Percentiles rank a stretch among this genome's conserved stretches.
Conservation (phyloP, 2,329 filamentous ascomycete genomes). For the Verticillium longisporum region DNA sequence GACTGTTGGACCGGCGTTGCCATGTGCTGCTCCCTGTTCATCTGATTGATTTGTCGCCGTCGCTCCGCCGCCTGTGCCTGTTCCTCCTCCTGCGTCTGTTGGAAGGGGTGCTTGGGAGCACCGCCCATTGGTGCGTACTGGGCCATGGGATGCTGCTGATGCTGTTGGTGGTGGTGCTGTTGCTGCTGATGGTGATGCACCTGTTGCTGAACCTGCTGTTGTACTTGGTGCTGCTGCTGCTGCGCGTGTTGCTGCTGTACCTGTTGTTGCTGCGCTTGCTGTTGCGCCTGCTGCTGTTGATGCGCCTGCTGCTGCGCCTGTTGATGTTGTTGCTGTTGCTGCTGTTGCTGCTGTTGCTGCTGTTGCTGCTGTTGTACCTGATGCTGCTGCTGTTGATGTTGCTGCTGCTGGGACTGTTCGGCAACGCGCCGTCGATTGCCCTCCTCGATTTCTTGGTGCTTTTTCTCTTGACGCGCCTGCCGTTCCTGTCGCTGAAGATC, state of each 20-base stretch:
- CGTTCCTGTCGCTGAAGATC: slow-evolving; percentile 32
- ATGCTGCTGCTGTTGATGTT: slow-evolving; percentile 9
- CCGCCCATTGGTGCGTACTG: slow-evolving; percentile 11
- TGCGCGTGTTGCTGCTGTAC: neutral
- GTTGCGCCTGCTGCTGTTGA: slow-evolving; percentile 6
- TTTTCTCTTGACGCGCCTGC: slow-evolving; percentile 28
- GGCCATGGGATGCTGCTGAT: neutral
- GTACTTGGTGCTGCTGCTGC: neutral
- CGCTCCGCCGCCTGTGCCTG: slow-evolving; percentile 11
- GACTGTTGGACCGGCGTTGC: neutral
- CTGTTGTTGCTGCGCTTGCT: neutral
- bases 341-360: slow-evolving; percentile 14
- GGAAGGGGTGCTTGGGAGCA: slow-evolving; percentile 10
- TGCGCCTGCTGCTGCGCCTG: slow-evolving; percentile 15
- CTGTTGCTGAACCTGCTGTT: slow-evolving; percentile 6
- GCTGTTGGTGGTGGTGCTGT: slow-evolving; percentile 3
- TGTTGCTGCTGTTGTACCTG: slow-evolving; percentile 11
- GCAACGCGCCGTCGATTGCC: slow-evolving; percentile 18
- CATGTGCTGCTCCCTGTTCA: neutral
- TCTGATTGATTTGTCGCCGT: slow-evolving; percentile 1
- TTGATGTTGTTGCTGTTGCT: slow-evolving; percentile 14
- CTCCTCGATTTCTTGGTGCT: slow-evolving; percentile 30
- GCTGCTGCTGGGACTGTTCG: slow-evolving; percentile 18
- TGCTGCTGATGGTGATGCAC: slow-evolving; percentile 5
- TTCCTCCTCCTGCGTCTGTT: slow-evolving; percentile 10